phyloP scores from a whole-genome alignment of 2,329 filamentous ascomycete genomes.

The Sporothrix curviconia region DNA sequence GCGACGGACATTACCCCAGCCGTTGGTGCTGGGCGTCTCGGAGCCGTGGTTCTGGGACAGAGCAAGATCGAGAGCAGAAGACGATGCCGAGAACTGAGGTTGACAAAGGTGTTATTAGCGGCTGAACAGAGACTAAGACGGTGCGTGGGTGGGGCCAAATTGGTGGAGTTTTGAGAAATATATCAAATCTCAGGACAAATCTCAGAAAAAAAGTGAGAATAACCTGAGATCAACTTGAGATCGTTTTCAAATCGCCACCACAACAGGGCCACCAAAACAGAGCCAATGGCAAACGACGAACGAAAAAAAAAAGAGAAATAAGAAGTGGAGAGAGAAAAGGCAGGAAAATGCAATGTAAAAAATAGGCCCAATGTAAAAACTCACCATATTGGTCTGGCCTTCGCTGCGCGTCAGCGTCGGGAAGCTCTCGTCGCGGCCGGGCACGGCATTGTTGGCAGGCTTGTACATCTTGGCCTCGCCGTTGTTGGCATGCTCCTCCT shows the following conservation, averaged over 20 bases:
- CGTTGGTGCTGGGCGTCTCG: constrained; percentile 42
- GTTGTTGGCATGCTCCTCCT: constrained; percentile 58
- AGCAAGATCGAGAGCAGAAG: constrained; percentile 73
- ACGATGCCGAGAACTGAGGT: constrained; percentile 66
- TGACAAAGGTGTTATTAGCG: neutral
- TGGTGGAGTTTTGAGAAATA: neutral
- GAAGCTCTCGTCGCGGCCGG: constrained; percentile 64
- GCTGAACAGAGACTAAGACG: neutral
- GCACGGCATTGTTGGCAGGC: constrained; percentile 51
- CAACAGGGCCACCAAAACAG: too few relatives aligned
- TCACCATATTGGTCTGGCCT: constrained; percentile 40
- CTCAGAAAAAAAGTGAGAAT: neutral
- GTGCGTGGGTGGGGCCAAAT: neutral
- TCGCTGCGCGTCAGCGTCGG: constrained; percentile 71
- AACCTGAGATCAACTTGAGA: neutral
- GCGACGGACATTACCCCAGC: constrained; percentile 59
- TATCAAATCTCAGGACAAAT: too few relatives aligned
- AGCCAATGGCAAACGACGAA: neutral
- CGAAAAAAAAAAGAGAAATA: neutral
- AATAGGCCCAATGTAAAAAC: constrained; percentile 11
- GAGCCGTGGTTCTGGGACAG: constrained; percentile 60
- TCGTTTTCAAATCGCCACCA: neutral
- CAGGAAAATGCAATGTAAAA: neutral
- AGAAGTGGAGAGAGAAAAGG: neutral
- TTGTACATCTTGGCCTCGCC: constrained; percentile 64